A percentile compares a stretch with the other conserved stretches of the same genome.
Conservation (phyloP, 75 land plant species). For the Sequoia sempervirens region DNA sequence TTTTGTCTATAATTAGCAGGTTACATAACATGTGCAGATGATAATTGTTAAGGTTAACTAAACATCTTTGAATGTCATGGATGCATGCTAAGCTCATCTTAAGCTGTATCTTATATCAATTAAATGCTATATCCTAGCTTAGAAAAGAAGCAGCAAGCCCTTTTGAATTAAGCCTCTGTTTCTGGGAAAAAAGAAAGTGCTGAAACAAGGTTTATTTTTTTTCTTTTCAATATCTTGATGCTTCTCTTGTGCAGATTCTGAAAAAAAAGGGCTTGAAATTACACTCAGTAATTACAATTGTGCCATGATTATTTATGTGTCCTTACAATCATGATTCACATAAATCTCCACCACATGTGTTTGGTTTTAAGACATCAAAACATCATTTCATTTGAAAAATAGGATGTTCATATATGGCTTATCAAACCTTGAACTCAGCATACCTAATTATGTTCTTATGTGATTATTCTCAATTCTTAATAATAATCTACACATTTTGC, state of each 20-base stretch:
- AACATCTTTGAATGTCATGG: neutral
- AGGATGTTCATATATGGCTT: neutral
- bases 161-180: neutral
- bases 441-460: neutral
- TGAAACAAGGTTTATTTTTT: too few species aligned
- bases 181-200: neutral
- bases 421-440: neutral
- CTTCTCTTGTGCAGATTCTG: neutral
- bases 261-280: neutral
- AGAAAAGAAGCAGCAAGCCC: neutral
- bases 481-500: neutral
- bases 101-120: too few species aligned
- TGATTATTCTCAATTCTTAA: neutral
- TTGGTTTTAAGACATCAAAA: neutral
- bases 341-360: neutral
- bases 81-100: neutral
- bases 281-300: neutral
- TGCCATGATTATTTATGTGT: neutral
- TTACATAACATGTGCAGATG: neutral
- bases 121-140: neutral
- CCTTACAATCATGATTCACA: neutral
- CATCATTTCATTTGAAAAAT: neutral
- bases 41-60: neutral
- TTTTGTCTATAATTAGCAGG: neutral
- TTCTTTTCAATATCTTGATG: neutral